Base-by-base conservation (phyloP, 2,329 filamentous ascomycete species). In the Diaporthe capsici region DNA sequence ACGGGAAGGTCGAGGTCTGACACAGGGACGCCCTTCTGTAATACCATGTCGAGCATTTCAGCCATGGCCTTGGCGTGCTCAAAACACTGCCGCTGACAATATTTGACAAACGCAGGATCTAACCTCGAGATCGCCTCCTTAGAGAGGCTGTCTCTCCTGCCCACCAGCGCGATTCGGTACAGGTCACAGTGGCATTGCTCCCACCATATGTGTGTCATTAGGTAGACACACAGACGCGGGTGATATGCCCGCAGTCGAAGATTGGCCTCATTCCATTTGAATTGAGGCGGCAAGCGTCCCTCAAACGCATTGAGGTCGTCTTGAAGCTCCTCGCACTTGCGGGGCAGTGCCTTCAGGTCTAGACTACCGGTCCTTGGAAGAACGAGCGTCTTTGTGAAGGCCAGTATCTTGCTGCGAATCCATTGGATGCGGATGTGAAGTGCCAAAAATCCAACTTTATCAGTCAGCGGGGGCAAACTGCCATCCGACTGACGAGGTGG, bases 131-230 rank as follows among this genome's bases (percentile, higher is more conserved):
- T 82, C 17, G 84, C 83, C 0, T 84, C 80, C 9, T 84, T 84
- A 3, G 88, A 85, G 0, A 91, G 82, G 0, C 88, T 87, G 51
- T 90, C 89, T 28, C 87, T 86, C 47, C 91, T 84, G 0, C 88
- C 88, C 0, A 84, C 84, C 10, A 91, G 83, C 3, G 86, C 88
- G 9, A 90, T 83, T 1, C 89, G 87, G 77, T 90, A 91, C 3
- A 91, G 83, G 78, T 91, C 89, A 77, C 89, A 89, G 78, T 91
- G 86, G 75, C 89, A 91, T 76, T 91, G 89, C 39, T 88, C 85
- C 89, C 89, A 91, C 88, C 87, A 90, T 12, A 91, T 84, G 77
- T 91, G 89, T 13, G 90, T 91, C 89, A 90, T 91, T 79, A 91
- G 84, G 75, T 89, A 91, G 57, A 90, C 88, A 76, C 89, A 90